These are phyloP conservation scores for Ceratocystis cubensis DNA, from an alignment of 2,329 filamentous ascomycete species.

Conservation along the genomic window DNA sequence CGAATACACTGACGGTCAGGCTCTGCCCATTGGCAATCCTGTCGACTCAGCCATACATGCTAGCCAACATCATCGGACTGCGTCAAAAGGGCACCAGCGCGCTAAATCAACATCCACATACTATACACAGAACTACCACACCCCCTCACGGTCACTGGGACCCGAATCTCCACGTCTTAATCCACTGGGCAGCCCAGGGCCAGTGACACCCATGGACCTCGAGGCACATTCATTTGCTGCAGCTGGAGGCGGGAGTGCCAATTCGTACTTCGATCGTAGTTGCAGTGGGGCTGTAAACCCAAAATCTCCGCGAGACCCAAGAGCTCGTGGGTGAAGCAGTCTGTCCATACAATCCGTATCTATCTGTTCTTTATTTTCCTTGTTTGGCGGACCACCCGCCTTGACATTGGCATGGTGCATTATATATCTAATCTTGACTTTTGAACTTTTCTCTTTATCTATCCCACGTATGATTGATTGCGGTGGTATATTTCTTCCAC, in stretches of 20 bases:
- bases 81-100: neutral
- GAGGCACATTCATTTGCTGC: conserved; percentile 29
- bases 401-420: no score
- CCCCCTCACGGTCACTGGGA: conserved; percentile 25
- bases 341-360: no score
- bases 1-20: neutral
- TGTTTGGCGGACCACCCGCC: no score
- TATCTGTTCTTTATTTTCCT: no score
- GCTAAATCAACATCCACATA: neutral
- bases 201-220: conserved; percentile 50
- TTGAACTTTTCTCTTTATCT: neutral
- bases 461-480: neutral
- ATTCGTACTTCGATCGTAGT: conserved; percentile 22
- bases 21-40: neutral
- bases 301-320: neutral
- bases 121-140: conserved; percentile 6
- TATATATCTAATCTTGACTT: no score
- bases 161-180: conserved; percentile 39
- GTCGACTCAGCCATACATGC: neutral
- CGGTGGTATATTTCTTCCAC: neutral
- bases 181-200: conserved; percentile 46
- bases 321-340: conserved; percentile 1
- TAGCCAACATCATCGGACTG: neutral
- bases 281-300: conserved; percentile 6
- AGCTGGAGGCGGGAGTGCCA: neutral